These are phyloP conservation scores for Didymella exigua DNA, from an alignment of 2,329 filamentous ascomycete genomes.

Conservation along the genomic window DNA sequence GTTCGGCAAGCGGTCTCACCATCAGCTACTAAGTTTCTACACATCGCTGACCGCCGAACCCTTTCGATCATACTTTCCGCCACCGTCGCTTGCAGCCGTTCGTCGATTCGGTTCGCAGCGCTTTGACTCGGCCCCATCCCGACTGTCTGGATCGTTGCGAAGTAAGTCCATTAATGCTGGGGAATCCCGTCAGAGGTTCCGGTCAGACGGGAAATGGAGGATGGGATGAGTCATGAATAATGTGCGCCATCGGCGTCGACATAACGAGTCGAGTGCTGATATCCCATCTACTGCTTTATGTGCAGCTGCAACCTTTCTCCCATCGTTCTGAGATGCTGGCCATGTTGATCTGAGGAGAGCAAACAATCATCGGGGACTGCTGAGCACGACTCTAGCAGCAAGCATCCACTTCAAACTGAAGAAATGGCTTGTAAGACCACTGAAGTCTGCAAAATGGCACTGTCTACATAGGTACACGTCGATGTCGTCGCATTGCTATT, in stretches of 20 bases:
- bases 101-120: not conserved
- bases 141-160: conserved; percentile 2
- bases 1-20: conserved; percentile 13
- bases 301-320: too few relatives aligned
- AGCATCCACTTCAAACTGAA: not conserved
- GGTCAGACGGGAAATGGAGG: not conserved
- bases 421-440: not conserved
- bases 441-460: not conserved
- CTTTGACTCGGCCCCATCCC: conserved; percentile 3
- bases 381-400: not conserved
- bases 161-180: not conserved
- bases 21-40: not conserved
- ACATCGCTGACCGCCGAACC: conserved; percentile 1
- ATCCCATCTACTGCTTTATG: not conserved
- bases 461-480: not conserved
- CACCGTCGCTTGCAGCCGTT: conserved; percentile 5
- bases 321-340: not conserved
- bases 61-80: not conserved
- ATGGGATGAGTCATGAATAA: not conserved
- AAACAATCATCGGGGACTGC: too few relatives aligned
- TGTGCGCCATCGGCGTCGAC: not conserved
- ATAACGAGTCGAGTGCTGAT: not conserved
- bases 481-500: not conserved
- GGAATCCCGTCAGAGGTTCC: not conserved
- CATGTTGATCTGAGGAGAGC: not conserved